Evolutionary conservation across 441 rosid species (phyloP).

Genomic region (Brassica balearica): DNA sequence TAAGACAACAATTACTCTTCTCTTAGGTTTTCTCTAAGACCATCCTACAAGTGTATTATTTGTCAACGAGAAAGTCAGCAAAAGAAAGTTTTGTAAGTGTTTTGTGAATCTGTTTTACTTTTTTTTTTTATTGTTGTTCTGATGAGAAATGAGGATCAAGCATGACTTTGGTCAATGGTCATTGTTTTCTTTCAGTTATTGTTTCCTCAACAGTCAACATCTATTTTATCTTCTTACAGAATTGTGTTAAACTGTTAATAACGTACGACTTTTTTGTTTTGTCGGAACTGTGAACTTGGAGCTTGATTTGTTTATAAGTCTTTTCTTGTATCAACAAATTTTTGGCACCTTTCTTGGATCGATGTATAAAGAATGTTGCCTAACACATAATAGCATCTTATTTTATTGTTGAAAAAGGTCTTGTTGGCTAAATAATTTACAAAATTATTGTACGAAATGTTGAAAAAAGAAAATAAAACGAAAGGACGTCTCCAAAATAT

Average conservation of each 20-base stretch:
- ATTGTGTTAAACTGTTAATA: background rate
- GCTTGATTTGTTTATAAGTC: background rate
- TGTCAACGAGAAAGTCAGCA: background rate
- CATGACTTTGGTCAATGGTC: constrained; percentile 1
- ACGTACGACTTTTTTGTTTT: background rate
- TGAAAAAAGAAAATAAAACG: background rate
- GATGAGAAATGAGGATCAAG: background rate
- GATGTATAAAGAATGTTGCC: background rate
- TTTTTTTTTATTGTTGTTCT: background rate
- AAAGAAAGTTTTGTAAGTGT: background rate
- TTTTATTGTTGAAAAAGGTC: background rate
- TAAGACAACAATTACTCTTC: constrained; percentile 2
- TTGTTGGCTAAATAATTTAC: background rate
- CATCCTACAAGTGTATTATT: background rate
- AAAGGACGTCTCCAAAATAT: background rate
- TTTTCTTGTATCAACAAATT: background rate
- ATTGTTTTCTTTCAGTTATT: background rate
- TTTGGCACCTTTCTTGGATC: background rate
- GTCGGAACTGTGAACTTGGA: background rate
- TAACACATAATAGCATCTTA: background rate
- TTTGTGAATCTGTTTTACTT: background rate
- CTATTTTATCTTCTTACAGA: background rate
- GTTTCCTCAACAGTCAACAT: background rate
- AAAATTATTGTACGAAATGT: background rate
- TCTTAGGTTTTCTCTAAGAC: background rate